Evolutionary conservation across 495 filamentous ascomycete genomes (phyloP), one percentile per base, ranked within the genome.

Genomic region (Aspergillus ellipticus): DNA sequence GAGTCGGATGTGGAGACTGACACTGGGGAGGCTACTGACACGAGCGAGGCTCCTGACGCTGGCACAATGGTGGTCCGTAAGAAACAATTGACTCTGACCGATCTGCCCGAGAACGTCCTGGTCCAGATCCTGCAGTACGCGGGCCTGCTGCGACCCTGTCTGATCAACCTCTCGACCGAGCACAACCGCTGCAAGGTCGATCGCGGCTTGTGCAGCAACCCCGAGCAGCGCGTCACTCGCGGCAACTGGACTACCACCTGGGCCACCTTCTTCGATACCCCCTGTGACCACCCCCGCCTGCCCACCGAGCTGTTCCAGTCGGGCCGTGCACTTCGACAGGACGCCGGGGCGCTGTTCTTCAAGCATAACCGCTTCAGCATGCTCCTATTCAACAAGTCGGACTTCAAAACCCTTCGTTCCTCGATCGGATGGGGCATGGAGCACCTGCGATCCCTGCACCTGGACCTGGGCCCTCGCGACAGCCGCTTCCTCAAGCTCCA

Each of bases 111-210:
- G 10, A 8, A 60, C 19, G 29, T 62, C 35, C 54, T 55, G 15
- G 54, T 51, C 11, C 54, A 21, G 17, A 64, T 71, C 49, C 56
- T 71, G 46, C 31, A 56, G 52, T 65, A 67, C 54, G 64, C 64
- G 43, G 59, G 61, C 3, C 55, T 69, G 2, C 29, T 63, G 24
- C 48, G 64, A 10, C 54, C 53, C n/a, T 66, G 61, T 37, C 26
- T 58, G 16, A 61, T 65, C 43, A 42, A 65, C 22, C 15, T 66
- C 29, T 41, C 19, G 11, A 31, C 13, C 33, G 62, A 65, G 37
- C 53, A 51, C 15, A n/a, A 10, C 15, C 49, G 57, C 19, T 9
- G 3, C 39, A 58, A 60, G 33, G 28, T 37, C 6, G 28, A 39
- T 17, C 17, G n/a, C 47, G 39, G 24, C 11, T 6, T 24, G 16